These are phyloP conservation scores for Truncatella angustata DNA, from an alignment of 2,329 filamentous ascomycete genomes.

Conservation along the genomic window DNA sequence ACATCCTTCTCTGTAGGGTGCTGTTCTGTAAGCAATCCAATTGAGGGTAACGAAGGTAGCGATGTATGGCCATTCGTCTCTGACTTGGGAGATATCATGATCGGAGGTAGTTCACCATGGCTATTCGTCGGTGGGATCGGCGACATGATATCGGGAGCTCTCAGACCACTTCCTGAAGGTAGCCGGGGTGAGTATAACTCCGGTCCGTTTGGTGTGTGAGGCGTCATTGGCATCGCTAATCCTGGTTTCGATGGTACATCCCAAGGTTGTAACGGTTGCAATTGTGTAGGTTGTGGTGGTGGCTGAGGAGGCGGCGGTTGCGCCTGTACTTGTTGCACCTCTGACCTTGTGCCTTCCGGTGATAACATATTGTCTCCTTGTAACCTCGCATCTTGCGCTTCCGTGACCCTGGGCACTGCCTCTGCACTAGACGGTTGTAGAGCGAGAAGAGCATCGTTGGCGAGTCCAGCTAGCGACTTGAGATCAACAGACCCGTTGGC, in stretches of 20 bases:
- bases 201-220: slow-evolving; percentile 23
- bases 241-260: slow-evolving; percentile 17
- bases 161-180: slow-evolving; percentile 22
- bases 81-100: slow-evolving; percentile 36
- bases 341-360: neutral
- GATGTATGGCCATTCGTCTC: slow-evolving; percentile 33
- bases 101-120: slow-evolving; percentile 30
- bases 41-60: slow-evolving; percentile 40
- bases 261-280: slow-evolving; percentile 5
- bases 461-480: slow-evolving; percentile 7
- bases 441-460: neutral
- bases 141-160: slow-evolving; percentile 32
- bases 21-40: slow-evolving; percentile 33
- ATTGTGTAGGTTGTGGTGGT: slow-evolving; percentile 2
- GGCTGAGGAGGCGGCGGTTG: neutral
- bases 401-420: neutral
- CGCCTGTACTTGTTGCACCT: neutral
- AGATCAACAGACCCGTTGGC: slow-evolving; percentile 15
- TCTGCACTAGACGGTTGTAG: slow-evolving; percentile 13
- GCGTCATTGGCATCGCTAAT: slow-evolving; percentile 28
- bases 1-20: slow-evolving; percentile 23
- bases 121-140: slow-evolving; percentile 27
- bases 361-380: neutral
- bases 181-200: slow-evolving; percentile 24
- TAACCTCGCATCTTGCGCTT: neutral